phyloP scores from a whole-genome alignment of 2,329 filamentous ascomycete species.

The Paecilomyces sp. region DNA sequence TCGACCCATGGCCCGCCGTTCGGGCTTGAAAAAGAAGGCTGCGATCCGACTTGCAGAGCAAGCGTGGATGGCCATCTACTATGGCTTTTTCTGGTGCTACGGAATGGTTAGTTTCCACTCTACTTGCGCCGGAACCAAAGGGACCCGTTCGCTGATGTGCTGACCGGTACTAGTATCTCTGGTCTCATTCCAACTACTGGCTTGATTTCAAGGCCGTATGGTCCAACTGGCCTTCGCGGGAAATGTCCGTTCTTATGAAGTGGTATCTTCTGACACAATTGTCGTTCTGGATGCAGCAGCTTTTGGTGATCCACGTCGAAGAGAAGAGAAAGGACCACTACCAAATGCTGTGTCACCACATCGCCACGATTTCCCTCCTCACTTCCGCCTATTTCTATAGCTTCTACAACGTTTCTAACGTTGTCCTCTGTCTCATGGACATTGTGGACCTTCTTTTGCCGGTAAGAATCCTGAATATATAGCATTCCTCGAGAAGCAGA shows the following conservation, averaged over 20 bases:
- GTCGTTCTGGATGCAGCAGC: conserved; percentile 90
- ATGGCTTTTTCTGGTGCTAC: conserved; percentile 69
- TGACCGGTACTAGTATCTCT: conserved; percentile 58
- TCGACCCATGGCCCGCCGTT: conserved; percentile 63
- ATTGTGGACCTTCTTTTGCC: conserved; percentile 82
- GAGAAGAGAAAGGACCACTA: conserved; percentile 88
- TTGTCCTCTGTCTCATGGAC: conserved; percentile 90
- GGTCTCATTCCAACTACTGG: conserved; percentile 70
- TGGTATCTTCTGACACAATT: conserved; percentile 85
- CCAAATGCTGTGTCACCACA: conserved; percentile 93
- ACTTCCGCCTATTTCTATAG: conserved; percentile 79
- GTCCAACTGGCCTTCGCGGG: conserved; percentile 74
- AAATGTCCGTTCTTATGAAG: conserved; percentile 69
- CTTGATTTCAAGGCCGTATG: conserved; percentile 71
- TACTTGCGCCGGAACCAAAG: conserved; percentile 3
- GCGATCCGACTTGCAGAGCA: conserved; percentile 86
- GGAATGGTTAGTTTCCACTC: conserved; percentile 60
- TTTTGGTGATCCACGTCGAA: conserved; percentile 90
- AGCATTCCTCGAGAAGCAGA: conserved; percentile 5
- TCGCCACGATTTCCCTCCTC: conserved; percentile 78
- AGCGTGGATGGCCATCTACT: conserved; percentile 84
- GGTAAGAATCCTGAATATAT: conserved; percentile 45
- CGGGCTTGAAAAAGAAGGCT: conserved; percentile 72
- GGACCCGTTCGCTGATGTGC: background rate
- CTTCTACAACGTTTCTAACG: conserved; percentile 77